A percentile compares a stretch with the other conserved stretches of the same genome.
phyloP scores from a whole-genome alignment of 148 eudicot species.

The Dianthus caryophyllus region DNA sequence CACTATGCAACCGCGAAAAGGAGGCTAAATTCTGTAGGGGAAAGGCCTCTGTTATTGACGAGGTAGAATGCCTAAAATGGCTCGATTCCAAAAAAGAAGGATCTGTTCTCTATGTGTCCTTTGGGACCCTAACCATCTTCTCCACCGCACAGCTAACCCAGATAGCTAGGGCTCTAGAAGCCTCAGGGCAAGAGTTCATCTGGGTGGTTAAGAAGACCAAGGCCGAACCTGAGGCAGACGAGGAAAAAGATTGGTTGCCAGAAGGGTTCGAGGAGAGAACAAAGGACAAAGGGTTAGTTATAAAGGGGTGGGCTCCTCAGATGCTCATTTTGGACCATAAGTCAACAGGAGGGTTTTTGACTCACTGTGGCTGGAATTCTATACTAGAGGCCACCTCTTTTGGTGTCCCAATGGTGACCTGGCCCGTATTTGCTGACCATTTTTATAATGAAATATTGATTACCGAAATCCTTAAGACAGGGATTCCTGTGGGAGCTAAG shows the following conservation, averaged over 20 bases:
- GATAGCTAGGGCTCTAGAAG: conserved; percentile 13
- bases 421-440: conserved; percentile 27
- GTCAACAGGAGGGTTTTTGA: conserved; percentile 21
- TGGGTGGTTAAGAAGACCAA: conserved; percentile 12
- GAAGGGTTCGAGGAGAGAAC: conserved; percentile 1
- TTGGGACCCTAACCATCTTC: conserved; percentile 12
- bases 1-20: conserved; percentile 27
- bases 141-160: neutral
- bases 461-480: conserved; percentile 21
- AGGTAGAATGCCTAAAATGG: conserved; percentile 9
- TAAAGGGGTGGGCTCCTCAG: conserved; percentile 32
- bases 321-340: conserved; percentile 16
- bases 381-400: conserved; percentile 8
- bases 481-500: conserved; percentile 35
- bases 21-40: conserved; percentile 24
- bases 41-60: conserved; percentile 13
- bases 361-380: conserved; percentile 34
- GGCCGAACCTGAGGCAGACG: neutral
- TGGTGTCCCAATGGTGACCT: conserved; percentile 25
- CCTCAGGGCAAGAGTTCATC: conserved; percentile 13
- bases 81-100: neutral
- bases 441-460: conserved; percentile 27
- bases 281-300: conserved; percentile 13
- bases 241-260: neutral
- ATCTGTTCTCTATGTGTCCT: conserved; percentile 5